Percentiles rank a stretch among this genome's conserved stretches.
Evolutionary conservation across 1,284 basidiomycete species (phyloP).

Genomic region (Malassezia dermatis): DNA sequence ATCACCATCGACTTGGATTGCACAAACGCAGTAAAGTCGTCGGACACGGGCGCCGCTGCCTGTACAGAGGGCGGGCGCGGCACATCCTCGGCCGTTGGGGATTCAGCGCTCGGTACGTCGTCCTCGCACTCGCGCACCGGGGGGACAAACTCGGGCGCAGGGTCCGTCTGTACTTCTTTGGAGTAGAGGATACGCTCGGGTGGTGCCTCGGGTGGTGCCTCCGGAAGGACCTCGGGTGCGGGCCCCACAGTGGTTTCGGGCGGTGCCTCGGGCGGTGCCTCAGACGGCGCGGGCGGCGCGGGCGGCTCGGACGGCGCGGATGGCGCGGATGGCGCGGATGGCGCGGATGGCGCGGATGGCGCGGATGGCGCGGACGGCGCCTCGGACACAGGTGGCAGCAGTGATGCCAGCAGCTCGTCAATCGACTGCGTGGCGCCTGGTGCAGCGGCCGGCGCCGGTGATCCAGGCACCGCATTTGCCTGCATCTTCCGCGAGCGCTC

Average conservation of each 20-base stretch:
- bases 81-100: conserved; percentile 63
- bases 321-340: background rate
- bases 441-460: background rate
- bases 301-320: background rate
- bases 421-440: conserved; percentile 16
- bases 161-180: conserved; percentile 75
- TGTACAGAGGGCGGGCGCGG: conserved; percentile 64
- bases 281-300: background rate
- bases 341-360: background rate
- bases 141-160: conserved; percentile 30
- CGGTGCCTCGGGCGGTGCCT: background rate
- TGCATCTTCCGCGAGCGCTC: conserved; percentile 50
- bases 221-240: background rate
- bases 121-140: conserved; percentile 19
- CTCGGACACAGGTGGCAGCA: conserved; percentile 16
- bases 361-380: background rate
- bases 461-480: background rate
- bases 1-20: conserved; percentile 90
- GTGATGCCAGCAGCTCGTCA: conserved; percentile 39
- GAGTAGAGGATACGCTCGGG: conserved; percentile 76
- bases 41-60: conserved; percentile 60
- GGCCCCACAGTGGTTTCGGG: background rate
- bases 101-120: background rate
- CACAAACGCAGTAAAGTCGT: conserved; percentile 84
- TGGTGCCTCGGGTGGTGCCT: background rate